Conservation (phyloP, 805 yeast genomes). For the Metschnikowia orientalis region DNA sequence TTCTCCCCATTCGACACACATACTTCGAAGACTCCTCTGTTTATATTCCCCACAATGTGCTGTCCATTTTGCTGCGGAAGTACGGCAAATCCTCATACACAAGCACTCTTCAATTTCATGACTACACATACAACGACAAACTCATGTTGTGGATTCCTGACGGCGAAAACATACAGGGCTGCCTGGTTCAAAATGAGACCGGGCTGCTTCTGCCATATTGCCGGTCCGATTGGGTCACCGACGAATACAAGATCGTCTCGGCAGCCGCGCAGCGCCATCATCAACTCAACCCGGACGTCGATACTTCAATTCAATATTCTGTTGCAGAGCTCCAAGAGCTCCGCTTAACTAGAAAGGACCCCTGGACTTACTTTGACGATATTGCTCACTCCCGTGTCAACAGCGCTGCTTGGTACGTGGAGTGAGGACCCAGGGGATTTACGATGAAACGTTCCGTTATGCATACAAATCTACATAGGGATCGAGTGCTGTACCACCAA, state of each 20-base stretch:
- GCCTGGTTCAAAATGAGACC: conserved; percentile 31
- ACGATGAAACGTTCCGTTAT: too few relatives aligned
- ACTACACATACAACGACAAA: conserved; percentile 40
- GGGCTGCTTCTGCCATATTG: conserved; percentile 20
- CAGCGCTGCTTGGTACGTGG: conserved; percentile 9
- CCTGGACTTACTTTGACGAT: conserved; percentile 15
- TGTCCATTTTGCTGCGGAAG: conserved; percentile 27
- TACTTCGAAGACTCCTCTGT: conserved; percentile 35
- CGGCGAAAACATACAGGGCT: conserved; percentile 28
- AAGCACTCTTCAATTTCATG: conserved; percentile 23
- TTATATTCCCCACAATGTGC: conserved; percentile 33
- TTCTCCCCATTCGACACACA: conserved; percentile 33
- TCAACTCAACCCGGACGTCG: conserved; percentile 21
- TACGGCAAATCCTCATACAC: conserved; percentile 31
- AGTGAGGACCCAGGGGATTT: too few relatives aligned
- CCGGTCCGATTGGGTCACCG: conserved; percentile 18
- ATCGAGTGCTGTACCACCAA: too few relatives aligned
- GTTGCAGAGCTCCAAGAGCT: conserved; percentile 25
- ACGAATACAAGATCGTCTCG: conserved; percentile 32
- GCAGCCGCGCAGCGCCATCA: conserved; percentile 24
- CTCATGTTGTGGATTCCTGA: conserved; percentile 46
- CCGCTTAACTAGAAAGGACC: conserved; percentile 38
- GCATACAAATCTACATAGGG: too few relatives aligned
- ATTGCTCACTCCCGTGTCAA: conserved; percentile 8
- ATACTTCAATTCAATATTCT: conserved; percentile 23